Evolutionary conservation across 2,329 filamentous ascomycete genomes (phyloP).

Genomic region (Penicillium verrucosum): DNA sequence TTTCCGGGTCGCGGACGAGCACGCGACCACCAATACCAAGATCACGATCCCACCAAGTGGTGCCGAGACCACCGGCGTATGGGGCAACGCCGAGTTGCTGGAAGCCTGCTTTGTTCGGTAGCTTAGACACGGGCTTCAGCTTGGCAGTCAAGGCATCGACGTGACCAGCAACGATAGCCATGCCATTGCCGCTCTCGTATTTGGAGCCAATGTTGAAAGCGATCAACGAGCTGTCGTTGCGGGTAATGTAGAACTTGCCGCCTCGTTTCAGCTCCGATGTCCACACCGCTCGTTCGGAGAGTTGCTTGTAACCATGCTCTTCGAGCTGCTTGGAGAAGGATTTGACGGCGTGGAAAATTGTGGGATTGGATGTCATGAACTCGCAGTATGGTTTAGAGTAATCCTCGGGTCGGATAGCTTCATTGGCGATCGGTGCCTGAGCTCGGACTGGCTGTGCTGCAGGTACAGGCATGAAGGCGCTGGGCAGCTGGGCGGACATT

Average conservation of each 20-base stretch:
- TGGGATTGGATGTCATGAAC: slow-evolving; percentile 87
- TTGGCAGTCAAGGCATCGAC: slow-evolving; percentile 88
- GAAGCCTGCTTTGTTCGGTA: slow-evolving; percentile 81
- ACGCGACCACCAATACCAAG: slow-evolving; percentile 87
- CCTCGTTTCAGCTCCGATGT: slow-evolving; percentile 66
- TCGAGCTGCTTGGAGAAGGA: slow-evolving; percentile 72
- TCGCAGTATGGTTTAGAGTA: slow-evolving; percentile 83
- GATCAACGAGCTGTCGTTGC: slow-evolving; percentile 82
- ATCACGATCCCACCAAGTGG: slow-evolving; percentile 97
- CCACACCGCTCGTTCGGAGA: slow-evolving; percentile 78
- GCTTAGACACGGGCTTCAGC: slow-evolving; percentile 84
- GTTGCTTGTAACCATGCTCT: slow-evolving; percentile 69
- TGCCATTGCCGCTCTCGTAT: slow-evolving; percentile 80
- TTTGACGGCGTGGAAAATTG: slow-evolving; percentile 84
- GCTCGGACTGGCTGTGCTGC: slow-evolving; percentile 15
- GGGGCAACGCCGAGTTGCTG: slow-evolving; percentile 86
- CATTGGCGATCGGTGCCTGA: slow-evolving; percentile 14
- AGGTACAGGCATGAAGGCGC: slow-evolving; percentile 15
- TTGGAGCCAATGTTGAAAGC: slow-evolving; percentile 78
- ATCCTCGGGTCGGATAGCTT: slow-evolving; percentile 47
- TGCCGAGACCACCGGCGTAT: slow-evolving; percentile 82
- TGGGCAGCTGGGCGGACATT: slow-evolving; percentile 27
- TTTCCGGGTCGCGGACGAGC: slow-evolving; percentile 68
- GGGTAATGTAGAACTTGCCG: slow-evolving; percentile 83
- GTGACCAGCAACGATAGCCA: slow-evolving; percentile 86